These are phyloP conservation scores for Talaromyces borbonicus DNA, from an alignment of 495 filamentous ascomycete species.

Conservation along the genomic window DNA sequence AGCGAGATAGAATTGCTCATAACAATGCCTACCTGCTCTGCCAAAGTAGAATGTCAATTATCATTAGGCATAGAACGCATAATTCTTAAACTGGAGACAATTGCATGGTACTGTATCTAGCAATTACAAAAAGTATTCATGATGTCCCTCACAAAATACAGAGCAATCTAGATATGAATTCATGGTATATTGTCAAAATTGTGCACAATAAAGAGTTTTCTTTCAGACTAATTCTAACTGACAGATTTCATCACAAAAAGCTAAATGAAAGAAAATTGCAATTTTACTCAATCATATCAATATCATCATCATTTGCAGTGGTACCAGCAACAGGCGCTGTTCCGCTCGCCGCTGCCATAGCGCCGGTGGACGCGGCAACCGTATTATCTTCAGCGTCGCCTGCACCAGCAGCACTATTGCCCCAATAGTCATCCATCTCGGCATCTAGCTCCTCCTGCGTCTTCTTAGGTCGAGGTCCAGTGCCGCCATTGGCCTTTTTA, in stretches of 20 bases:
- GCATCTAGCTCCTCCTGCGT: slow-evolving; percentile 87
- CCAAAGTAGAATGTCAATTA: too few relatives aligned
- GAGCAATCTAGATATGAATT: too few relatives aligned
- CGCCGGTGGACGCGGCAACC: slow-evolving; percentile 19
- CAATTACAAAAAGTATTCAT: too few relatives aligned
- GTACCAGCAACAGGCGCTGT: slow-evolving; percentile 19
- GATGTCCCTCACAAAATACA: too few relatives aligned
- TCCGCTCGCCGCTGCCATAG: slow-evolving; percentile 17
- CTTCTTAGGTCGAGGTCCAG: slow-evolving; percentile 57
- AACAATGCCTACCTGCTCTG: too few relatives aligned
- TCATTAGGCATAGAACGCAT: too few relatives aligned
- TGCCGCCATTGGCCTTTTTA: slow-evolving; percentile 10
- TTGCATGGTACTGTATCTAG: too few relatives aligned
- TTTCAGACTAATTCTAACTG: too few relatives aligned
- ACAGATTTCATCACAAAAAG: slow-evolving; percentile 6
- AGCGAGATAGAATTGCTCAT: too few relatives aligned
- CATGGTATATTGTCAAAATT: too few relatives aligned
- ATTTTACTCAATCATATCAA: slow-evolving; percentile 44
- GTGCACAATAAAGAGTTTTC: too few relatives aligned
- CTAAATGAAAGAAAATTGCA: slow-evolving; percentile 4
- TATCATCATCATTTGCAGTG: slow-evolving; percentile 42
- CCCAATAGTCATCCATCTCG: slow-evolving; percentile 95
- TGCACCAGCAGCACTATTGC: slow-evolving; percentile 14
- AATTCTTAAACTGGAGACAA: too few relatives aligned
- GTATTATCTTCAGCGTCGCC: slow-evolving; percentile 15